phyloP scores from a whole-genome alignment of 495 filamentous ascomycete genomes.

The Aspergillus nanangensis region DNA sequence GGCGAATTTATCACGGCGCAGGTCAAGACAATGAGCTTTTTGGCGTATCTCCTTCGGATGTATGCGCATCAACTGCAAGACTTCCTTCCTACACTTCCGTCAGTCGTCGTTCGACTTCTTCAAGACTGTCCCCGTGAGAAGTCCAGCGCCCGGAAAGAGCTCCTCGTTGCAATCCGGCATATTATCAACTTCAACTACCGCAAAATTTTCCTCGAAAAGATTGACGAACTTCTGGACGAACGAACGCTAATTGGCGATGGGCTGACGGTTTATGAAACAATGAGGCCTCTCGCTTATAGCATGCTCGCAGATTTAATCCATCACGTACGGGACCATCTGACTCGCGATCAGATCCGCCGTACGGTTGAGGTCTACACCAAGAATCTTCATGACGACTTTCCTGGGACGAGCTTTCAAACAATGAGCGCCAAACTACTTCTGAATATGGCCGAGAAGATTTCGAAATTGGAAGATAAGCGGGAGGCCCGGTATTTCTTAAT shows the following conservation, averaged over 20 bases:
- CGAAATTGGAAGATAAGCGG: constrained; percentile 81
- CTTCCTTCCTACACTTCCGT: constrained; percentile 82
- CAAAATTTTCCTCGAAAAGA: constrained; percentile 90
- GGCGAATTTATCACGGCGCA: constrained; percentile 97
- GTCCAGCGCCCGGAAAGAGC: constrained; percentile 87
- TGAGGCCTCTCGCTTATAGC: constrained; percentile 94
- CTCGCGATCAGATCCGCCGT: constrained; percentile 81
- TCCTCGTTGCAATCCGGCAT: constrained; percentile 93
- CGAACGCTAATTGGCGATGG: constrained; percentile 92
- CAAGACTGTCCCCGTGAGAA: constrained; percentile 94
- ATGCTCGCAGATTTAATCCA: constrained; percentile 98
- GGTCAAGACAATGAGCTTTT: constrained; percentile 98
- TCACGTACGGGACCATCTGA: constrained; percentile 83
- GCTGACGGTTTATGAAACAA: constrained; percentile 91
- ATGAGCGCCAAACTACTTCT: constrained; percentile 97
- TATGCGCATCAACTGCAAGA: constrained; percentile 85
- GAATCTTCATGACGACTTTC: constrained; percentile 92
- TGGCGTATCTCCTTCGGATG: constrained; percentile 87
- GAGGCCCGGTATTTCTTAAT: constrained; percentile 94
- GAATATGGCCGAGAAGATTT: constrained; percentile 97
- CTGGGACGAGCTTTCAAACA: constrained; percentile 97
- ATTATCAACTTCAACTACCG: constrained; percentile 99
- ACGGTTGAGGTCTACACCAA: constrained; percentile 97
- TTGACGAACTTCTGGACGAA: constrained; percentile 93
- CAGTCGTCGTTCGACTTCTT: constrained; percentile 85